Evolutionary conservation across 108 stramenopile species (phyloP).

Genomic region (Pseudonitzschia delicatissima): DNA sequence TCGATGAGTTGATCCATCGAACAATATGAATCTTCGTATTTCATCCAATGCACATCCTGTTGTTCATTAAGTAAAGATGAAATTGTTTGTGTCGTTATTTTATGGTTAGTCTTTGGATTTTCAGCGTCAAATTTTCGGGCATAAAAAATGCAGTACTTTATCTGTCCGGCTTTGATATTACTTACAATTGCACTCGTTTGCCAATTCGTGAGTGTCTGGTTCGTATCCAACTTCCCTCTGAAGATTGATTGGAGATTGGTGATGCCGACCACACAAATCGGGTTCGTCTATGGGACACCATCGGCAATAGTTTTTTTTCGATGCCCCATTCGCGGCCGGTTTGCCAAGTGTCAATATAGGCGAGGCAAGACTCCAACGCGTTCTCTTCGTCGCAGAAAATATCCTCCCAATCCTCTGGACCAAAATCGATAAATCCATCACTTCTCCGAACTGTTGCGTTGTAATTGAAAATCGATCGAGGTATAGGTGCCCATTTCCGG

Average conservation of each 20-base stretch:
- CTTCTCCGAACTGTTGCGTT: neutral
- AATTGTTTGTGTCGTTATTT: too few species aligned
- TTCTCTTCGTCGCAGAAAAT: slow-evolving; percentile 15
- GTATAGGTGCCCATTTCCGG: neutral
- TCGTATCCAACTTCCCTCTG: slow-evolving; percentile 13
- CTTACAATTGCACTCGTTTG: slow-evolving; percentile 19
- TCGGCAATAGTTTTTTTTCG: slow-evolving; percentile 28
- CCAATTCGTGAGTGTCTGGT: slow-evolving; percentile 3
- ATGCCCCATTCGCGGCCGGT: slow-evolving; percentile 21
- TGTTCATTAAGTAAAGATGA: neutral
- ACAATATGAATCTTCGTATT: slow-evolving; percentile 32
- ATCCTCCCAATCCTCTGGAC: slow-evolving; percentile 10
- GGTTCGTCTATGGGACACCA: slow-evolving; percentile 33
- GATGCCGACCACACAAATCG: slow-evolving; percentile 18
- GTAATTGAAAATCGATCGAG: slow-evolving; percentile 21
- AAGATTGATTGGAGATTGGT: slow-evolving; percentile 40
- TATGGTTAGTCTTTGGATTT: too few species aligned
- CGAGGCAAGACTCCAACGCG: slow-evolving; percentile 19
- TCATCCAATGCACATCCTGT: slow-evolving; percentile 42
- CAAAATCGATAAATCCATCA: slow-evolving; percentile 20
- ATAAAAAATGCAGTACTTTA: too few species aligned
- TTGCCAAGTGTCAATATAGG: slow-evolving; percentile 26
- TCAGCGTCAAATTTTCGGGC: too few species aligned
- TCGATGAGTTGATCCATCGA: slow-evolving; percentile 28
- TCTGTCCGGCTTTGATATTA: too few species aligned